Base-by-base conservation (phyloP, 139 green algal species). In the Chlamydomonas eustigma region DNA sequence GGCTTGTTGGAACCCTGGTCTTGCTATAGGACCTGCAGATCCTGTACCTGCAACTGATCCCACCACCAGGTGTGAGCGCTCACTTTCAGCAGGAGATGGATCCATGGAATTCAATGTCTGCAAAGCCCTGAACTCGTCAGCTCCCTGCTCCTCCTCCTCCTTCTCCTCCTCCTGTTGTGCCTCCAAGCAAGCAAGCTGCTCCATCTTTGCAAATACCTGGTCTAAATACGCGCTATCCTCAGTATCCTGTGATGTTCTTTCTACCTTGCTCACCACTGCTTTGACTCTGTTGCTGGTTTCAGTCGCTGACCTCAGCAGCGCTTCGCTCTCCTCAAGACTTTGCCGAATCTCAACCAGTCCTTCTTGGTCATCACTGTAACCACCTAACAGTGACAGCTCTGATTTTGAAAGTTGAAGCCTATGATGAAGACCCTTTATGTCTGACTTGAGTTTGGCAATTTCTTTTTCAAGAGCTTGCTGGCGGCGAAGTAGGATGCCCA, bases 251-350 rank as follows among this genome's bases (percentile, higher is more conserved):
- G 31, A 8, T 68, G 37, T 2, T 39, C 36, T 37, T 64, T 31
- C 31, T 39, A 28, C 68, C 50, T 44, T 31, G n/a, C 12, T 33
- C 25, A 28, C 24, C n/a, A 24, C 52, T 12, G 37, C 37, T 24
- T 24, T 65, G 35, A 63, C 37, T 18, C 51, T 74, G 39, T 52
- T 75, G 33, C 24, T 66, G 35, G 44, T 65, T 5, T 70, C 39
- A 50, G 35, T 1, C 28, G 65, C 76, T 28, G 37, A 66, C 8
- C 35, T n/a, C 63, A 88, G 64, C 70, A 88, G 71, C 4, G 50
- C 74, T 35, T 88, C 83, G 31, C 79, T 83, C 64, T 88, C 83
- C 58, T 85, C 83, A 0, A 69, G 58, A 4, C 65, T 76, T 64
- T 80, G 64, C 3, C 83, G 73, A 18, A 88, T 88, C 69, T 88